These are phyloP conservation scores for Podaxis sp. DNA, from an alignment of 768 basidiomycete species.

Conservation along the genomic window DNA sequence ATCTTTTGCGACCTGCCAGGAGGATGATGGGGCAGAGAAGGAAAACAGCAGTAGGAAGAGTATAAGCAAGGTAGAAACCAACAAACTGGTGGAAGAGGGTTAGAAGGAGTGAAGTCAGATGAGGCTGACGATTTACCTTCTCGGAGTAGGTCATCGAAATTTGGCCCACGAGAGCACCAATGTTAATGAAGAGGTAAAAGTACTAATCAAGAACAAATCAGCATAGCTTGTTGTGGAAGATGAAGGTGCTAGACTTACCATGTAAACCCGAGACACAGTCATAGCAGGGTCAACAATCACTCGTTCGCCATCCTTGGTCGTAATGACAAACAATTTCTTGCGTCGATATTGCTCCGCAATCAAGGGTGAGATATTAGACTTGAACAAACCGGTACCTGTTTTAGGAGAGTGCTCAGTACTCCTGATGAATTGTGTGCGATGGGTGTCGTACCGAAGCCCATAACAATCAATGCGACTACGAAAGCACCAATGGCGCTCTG, in stretches of 20 bases:
- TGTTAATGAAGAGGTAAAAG: constrained; percentile 72
- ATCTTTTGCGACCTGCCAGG: constrained; percentile 47
- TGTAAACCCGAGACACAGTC: constrained; percentile 70
- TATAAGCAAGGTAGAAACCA: constrained; percentile 64
- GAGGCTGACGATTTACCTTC: constrained; percentile 33
- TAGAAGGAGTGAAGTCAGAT: background rate
- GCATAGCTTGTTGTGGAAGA: background rate
- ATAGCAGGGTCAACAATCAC: constrained; percentile 72
- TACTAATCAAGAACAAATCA: constrained; percentile 29
- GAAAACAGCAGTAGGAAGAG: constrained; percentile 61
- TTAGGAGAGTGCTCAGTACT: constrained; percentile 12
- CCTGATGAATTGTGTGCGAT: background rate
- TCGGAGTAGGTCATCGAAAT: constrained; percentile 66
- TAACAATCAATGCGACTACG: constrained; percentile 56
- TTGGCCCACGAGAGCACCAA: constrained; percentile 67
- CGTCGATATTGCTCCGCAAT: constrained; percentile 72
- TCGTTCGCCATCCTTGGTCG: constrained; percentile 52
- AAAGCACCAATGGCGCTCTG: constrained; percentile 48
- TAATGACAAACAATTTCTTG: constrained; percentile 47
- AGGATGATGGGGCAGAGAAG: constrained; percentile 59
- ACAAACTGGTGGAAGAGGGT: constrained; percentile 37
- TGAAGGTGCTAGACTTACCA: constrained; percentile 38
- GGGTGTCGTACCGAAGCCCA: constrained; percentile 35
- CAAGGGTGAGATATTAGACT: constrained; percentile 73
- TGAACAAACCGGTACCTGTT: constrained; percentile 65